Evolutionary conservation across 192 early-diverging fungal genomes (phyloP), one percentile per base, ranked within the genome.

Genomic region (Backusella macrospora): DNA sequence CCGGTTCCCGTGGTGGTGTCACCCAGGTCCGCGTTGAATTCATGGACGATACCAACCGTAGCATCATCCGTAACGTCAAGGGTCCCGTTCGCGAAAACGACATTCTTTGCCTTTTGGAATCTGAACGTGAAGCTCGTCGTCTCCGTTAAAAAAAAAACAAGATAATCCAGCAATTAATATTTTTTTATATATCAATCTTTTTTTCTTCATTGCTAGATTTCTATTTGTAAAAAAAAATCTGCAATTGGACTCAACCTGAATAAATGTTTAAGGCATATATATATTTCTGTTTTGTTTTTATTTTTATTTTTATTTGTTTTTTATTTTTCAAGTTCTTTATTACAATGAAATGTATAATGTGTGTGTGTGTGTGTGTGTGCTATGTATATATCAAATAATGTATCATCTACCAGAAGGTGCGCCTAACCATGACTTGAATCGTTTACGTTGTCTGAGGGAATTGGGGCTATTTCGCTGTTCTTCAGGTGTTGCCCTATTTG

Each of bases 31-130:
- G 97, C 76, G 98, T 99, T 81, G 98, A 98, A 86, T 96, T 99
- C 86, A 91, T 98, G 86, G 96, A 98, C 86, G 96, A 99, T 82
- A 80, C 89, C 73, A 88, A 86, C 87, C 98, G 98, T 73, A 92
- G 94, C 84, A 98, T 99, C 88, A 97, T 99, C 88, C 96, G 98
- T 85, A 99, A 99, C 89, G 98, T 99, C 79, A 98, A 97, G 92
- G 98, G 98, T 71, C 98, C 98, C 78, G 98, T 99, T 75, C 94
- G 96, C 78, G 96, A 97, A 83, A 92, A 93, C 88, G 96, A 96
- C 83, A 92, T 98, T 78, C 86, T 98, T 80, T 94, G 94, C 85
- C 92, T 99, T 71, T 91, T 98, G 84, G 98, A 99, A 86, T 96
- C 96, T 72, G 98, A 99, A 88, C 96, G 98, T 91, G 98, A 99